Conservation (phyloP, 257 asterid genomes). For the Solanum bulbocastanum region DNA sequence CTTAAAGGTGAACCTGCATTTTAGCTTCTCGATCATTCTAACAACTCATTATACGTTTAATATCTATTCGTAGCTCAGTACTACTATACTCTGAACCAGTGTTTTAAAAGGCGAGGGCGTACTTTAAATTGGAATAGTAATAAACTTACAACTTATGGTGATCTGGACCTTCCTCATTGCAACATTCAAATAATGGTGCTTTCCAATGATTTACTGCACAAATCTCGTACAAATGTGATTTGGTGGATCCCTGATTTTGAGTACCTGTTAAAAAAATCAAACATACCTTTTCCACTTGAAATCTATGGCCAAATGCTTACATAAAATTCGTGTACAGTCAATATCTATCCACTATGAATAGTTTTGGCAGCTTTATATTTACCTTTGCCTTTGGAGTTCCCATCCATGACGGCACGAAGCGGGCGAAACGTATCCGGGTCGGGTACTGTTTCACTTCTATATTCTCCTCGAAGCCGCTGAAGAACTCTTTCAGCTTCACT, state of each 20-base stretch:
- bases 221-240: conserved; percentile 2
- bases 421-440: background rate
- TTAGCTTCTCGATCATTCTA: background rate
- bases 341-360: too few species aligned
- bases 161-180: background rate
- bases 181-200: background rate
- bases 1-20: conserved; percentile 1
- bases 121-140: background rate
- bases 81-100: background rate
- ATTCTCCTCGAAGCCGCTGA: background rate
- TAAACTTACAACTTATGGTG: background rate
- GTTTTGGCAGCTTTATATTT: background rate
- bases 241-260: background rate
- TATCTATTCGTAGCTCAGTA: background rate
- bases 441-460: background rate
- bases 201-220: conserved; percentile 3
- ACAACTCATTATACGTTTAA: background rate
- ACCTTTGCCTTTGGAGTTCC: background rate
- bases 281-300: background rate
- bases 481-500: background rate
- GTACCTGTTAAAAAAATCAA: background rate
- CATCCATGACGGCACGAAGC: background rate
- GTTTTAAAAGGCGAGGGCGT: background rate
- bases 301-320: background rate
- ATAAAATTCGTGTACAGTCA: too few species aligned